Evolutionary conservation across 805 yeast species (phyloP).

Genomic region (Candida hispaniensis): DNA sequence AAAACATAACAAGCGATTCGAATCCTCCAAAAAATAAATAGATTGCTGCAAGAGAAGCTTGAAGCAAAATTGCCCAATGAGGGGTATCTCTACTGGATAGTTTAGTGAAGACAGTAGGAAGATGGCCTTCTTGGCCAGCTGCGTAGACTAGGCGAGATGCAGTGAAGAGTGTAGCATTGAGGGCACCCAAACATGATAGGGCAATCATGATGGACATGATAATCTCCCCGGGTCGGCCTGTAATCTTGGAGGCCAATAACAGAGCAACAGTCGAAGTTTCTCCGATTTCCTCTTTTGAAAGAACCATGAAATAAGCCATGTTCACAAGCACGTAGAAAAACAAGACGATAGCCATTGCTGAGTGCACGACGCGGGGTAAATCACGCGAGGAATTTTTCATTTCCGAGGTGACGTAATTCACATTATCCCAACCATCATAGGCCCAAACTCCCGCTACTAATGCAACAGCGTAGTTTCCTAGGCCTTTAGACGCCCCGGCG

Average conservation of each 20-base stretch:
- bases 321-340: conserved; percentile 30
- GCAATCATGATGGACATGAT: conserved; percentile 30
- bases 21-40: conserved; percentile 33
- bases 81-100: conserved; percentile 27
- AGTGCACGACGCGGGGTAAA: conserved; percentile 31
- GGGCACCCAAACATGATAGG: conserved; percentile 33
- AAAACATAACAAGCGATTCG: conserved; percentile 29
- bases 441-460: conserved; percentile 36
- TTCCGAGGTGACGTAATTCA: conserved; percentile 34
- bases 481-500: conserved; percentile 23
- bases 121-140: conserved; percentile 28
- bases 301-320: conserved; percentile 49
- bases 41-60: conserved; percentile 25
- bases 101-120: conserved; percentile 27
- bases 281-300: conserved; percentile 46
- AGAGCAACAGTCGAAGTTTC: conserved; percentile 31
- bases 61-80: conserved; percentile 28
- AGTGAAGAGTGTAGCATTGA: conserved; percentile 33
- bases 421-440: conserved; percentile 37
- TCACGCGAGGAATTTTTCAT: conserved; percentile 31
- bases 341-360: conserved; percentile 34
- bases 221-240: conserved; percentile 26
- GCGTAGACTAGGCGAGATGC: conserved; percentile 31
- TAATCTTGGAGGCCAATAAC: conserved; percentile 26
- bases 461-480: conserved; percentile 30